These are phyloP conservation scores for Backusella sp. DNA, from an alignment of 192 early-diverging fungal species.

Conservation along the genomic window DNA sequence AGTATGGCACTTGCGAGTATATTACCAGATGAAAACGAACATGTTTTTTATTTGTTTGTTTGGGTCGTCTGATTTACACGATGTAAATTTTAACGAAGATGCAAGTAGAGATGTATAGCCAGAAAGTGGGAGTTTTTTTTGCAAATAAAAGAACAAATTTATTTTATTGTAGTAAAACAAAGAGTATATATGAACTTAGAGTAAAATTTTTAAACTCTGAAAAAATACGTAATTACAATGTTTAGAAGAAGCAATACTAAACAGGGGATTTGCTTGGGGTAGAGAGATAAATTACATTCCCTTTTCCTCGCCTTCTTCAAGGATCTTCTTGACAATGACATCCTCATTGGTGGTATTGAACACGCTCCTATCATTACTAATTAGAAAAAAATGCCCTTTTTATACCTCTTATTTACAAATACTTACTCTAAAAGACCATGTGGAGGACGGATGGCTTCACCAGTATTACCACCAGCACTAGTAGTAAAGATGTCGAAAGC, in stretches of 20 bases:
- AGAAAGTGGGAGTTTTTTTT: not conserved
- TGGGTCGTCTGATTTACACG: too few relatives aligned
- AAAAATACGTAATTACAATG: not conserved
- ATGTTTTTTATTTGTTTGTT: too few relatives aligned
- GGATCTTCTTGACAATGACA: constrained; percentile 32
- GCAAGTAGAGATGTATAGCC: too few relatives aligned
- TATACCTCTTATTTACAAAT: not conserved
- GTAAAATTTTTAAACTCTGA: not conserved
- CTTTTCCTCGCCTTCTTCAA: constrained; percentile 30
- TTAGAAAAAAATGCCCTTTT: not conserved
- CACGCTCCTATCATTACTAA: not conserved
- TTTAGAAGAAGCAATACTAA: constrained; percentile 1
- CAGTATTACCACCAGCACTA: constrained; percentile 28
- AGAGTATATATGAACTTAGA: not conserved
- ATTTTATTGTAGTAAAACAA: not conserved
- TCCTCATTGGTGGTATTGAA: constrained; percentile 34
- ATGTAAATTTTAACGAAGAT: too few relatives aligned
- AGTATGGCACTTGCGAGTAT: too few relatives aligned
- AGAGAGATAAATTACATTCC: constrained; percentile 9
- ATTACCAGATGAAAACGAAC: too few relatives aligned
- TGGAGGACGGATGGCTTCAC: constrained; percentile 30
- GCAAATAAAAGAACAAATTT: not conserved
- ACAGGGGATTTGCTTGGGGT: not conserved
- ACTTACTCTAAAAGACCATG: constrained; percentile 24
- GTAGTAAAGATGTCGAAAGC: constrained; percentile 35